A percentile compares a stretch with the other conserved stretches of the same genome.
Evolutionary conservation across 345 rosid species (phyloP).

Genomic region (Bruguiera gymnorhiza): DNA sequence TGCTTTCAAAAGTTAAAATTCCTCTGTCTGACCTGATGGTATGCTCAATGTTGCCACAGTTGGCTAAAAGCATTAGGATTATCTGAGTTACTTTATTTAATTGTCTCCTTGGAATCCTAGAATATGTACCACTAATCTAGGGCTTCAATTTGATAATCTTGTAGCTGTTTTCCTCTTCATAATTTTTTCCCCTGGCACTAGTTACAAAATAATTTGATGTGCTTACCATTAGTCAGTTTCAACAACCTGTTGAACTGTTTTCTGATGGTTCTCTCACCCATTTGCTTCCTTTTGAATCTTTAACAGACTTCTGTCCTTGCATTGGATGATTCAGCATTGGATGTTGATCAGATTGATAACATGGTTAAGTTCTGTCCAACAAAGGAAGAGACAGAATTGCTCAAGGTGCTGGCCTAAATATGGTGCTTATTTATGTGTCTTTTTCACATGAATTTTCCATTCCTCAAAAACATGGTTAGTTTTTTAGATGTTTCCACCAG

Average conservation of each 20-base stretch:
- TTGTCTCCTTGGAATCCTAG: neutral
- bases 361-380: constrained; percentile 84
- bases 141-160: neutral
- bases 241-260: constrained; percentile 4
- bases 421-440: neutral
- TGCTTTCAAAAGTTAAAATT: constrained; percentile 81
- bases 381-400: constrained; percentile 72
- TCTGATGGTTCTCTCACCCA: constrained; percentile 13
- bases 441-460: neutral
- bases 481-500: neutral
- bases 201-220: neutral
- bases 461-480: neutral
- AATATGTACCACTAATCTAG: neutral
- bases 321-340: constrained; percentile 69
- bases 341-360: constrained; percentile 79
- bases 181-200: neutral
- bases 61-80: constrained; percentile 1
- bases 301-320: constrained; percentile 70
- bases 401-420: constrained; percentile 43
- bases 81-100: neutral
- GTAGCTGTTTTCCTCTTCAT: neutral
- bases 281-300: constrained; percentile 20
- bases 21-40: constrained; percentile 76
- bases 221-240: neutral
- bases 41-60: constrained; percentile 23